Conservation (phyloP, 1,139 yeast species). For the Suhomyces panamericanus region DNA sequence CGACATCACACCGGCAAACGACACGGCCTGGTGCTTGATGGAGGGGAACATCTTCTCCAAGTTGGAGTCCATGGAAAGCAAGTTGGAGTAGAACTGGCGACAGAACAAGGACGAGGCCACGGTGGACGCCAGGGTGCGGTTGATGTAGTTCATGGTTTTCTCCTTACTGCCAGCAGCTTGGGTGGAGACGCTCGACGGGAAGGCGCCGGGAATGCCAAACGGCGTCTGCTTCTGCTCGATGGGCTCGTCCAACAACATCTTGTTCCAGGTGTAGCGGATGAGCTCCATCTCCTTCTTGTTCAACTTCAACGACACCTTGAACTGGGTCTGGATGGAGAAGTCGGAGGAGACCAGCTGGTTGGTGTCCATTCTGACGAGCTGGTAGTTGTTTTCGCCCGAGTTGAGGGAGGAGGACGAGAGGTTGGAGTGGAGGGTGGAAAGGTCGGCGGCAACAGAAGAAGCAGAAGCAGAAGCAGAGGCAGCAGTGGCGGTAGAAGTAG, state of each 20-base stretch:
- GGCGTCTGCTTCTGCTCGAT: conserved; percentile 18
- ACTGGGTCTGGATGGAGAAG: conserved; percentile 27
- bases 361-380: conserved; percentile 47
- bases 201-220: conserved; percentile 35
- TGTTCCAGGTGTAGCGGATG: conserved; percentile 46
- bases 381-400: conserved; percentile 22
- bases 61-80: conserved; percentile 53
- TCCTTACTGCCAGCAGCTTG: conserved; percentile 17
- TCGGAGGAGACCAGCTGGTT: conserved; percentile 44
- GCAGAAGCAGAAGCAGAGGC: too few relatives aligned
- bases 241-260: conserved; percentile 43
- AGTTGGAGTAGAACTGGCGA: conserved; percentile 61
- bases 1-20: conserved; percentile 80
- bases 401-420: conserved; percentile 12
- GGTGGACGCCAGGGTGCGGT: conserved; percentile 23
- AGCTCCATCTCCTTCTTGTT: conserved; percentile 39
- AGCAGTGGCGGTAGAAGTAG: not conserved
- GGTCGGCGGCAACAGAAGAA: not conserved
- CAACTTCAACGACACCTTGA: conserved; percentile 31
- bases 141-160: conserved; percentile 15
- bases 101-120: conserved; percentile 55
- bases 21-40: conserved; percentile 68
- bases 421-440: conserved; percentile 4
- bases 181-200: conserved; percentile 16
- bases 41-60: conserved; percentile 63